Base-by-base conservation (phyloP, 1,284 basidiomycete genomes). In the Apiotrichum montevideense region DNA sequence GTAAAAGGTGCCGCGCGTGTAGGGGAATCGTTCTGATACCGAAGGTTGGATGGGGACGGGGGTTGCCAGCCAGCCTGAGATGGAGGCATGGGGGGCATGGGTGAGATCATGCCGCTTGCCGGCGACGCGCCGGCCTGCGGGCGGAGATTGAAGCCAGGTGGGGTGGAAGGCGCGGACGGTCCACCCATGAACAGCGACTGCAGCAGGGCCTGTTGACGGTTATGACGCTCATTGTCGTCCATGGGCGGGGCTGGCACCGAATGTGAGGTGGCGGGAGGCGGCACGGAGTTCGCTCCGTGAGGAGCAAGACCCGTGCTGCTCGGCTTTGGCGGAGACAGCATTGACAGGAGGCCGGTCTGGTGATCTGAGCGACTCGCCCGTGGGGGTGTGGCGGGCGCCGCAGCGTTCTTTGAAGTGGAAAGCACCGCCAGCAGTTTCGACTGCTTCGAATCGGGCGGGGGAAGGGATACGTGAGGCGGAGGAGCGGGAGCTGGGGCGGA, bases 401-500 rank as follows among this genome's bases (percentile, higher is more conserved):
- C 52, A 21, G 21, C 21, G 21, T 21, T 21, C 21, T 21, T 21
- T 21, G 21, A 21, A 21, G 21, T 21, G 21, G 21, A 21, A 5
- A 62, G 33, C 5, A 58, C 39, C 14, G 54, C 46, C 3, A 62
- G 60, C 9, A 62, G 46, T 45, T 57, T 56, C 21, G 45, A 55
- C 29, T 57, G 58, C 43, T 59, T 59, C n/a, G 46, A 21, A 32
- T 56, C 51, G 3, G 42, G 54, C 6, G 47, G 39, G 9, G 45
- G 45, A 9, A 42, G 39, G 3, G 41, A 21, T 21, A 21, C 21
- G 21, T 65, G 2, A 75, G 62, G 2, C 61, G 44, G 59, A 55
- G 51, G n/a, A 68, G 42, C 35, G 2, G 46, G 29, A 7, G 53
- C n/a, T 13, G 53, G 32, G 13, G 35, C 7, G 13, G 37, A 7